Base-by-base conservation (phyloP, 2,329 filamentous ascomycete genomes). In the Pseudovirgaria hyperparasitica region DNA sequence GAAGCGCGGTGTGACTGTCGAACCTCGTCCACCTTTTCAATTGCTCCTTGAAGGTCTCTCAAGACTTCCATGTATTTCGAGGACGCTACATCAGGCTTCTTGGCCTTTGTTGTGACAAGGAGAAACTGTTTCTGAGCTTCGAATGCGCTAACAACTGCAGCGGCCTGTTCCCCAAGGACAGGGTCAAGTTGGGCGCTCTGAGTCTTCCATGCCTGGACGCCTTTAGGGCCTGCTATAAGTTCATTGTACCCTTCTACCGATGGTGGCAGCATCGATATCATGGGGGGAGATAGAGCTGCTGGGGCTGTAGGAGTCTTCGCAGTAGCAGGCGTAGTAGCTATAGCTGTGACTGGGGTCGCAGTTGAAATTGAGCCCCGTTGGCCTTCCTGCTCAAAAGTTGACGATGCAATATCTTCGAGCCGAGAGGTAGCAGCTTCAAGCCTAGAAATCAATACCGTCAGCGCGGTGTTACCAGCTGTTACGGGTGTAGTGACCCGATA, bases 391-490 rank as follows among this genome's bases (percentile, higher is more conserved):
- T 69, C 72, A 10, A 51, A 44, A 5, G 58, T 47, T n/a, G 82
- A 78, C 39, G 81, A 75, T 23, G 90, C 87, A 48, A 98, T 93
- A 55, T 98, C 90, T 63, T 98, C 90, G 30, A 98, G 73, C 32
- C 90, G 77, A 38, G 85, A 90, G 27, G 90, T 98, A 20, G 90
- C 90, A 54, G 90, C 90, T 68, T 98, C 90, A 43, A 98, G 80
- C 61, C 90, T 98, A 53, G 40, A 38, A 30, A 63, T 49, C 38
- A 57, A 40, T 28, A 33, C 50, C 32, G 57, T 73, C 54, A 72
- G 70, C 46, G 53, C 40, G 35, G 49, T 57, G 45, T 57, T 38
- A 30, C 36, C 36, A 25, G 41, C 27, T 23, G 36, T 42, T 14
- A 37, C 39, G 15, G 35, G 34, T 16, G 16, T 26, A 18, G 31